Evolutionary conservation across 768 basidiomycete genomes (phyloP).

Genomic region (Trametes sanguinea): DNA sequence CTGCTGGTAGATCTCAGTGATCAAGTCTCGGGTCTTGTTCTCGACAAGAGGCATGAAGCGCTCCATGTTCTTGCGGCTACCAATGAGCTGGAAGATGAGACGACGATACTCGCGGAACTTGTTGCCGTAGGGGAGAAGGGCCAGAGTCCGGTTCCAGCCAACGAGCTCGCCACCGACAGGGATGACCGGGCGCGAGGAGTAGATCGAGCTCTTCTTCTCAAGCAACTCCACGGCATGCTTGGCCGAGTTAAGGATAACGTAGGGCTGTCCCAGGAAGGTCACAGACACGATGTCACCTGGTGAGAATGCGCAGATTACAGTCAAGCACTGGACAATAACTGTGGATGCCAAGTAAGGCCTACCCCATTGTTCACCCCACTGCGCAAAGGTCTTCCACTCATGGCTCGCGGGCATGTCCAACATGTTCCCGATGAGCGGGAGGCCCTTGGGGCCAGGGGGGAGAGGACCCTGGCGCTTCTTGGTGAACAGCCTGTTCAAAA

Average conservation of each 20-base stretch:
- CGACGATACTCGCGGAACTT: slow-evolving; percentile 31
- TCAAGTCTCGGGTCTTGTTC: slow-evolving; percentile 34
- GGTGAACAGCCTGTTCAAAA: slow-evolving; percentile 19
- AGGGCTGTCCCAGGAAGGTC: slow-evolving; percentile 31
- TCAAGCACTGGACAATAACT: not conserved
- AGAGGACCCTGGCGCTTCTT: slow-evolving; percentile 22
- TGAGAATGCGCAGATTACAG: not conserved
- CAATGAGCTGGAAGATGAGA: slow-evolving; percentile 26
- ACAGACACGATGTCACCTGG: slow-evolving; percentile 35
- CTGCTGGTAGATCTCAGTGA: slow-evolving; percentile 31
- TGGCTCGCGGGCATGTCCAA: slow-evolving; percentile 29
- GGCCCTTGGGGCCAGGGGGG: slow-evolving; percentile 32
- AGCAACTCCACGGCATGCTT: slow-evolving; percentile 32
- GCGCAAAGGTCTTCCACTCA: slow-evolving; percentile 26
- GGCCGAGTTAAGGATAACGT: slow-evolving; percentile 33
- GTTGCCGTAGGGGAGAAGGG: slow-evolving; percentile 28
- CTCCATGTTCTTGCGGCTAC: slow-evolving; percentile 28
- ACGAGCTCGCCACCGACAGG: slow-evolving; percentile 32
- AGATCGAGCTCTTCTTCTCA: slow-evolving; percentile 34
- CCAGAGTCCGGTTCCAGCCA: slow-evolving; percentile 30
- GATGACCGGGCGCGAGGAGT: slow-evolving; percentile 33
- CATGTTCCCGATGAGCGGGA: slow-evolving; percentile 29
- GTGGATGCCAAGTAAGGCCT: not conserved
- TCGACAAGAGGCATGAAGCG: slow-evolving; percentile 34
- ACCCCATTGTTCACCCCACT: slow-evolving; percentile 31